Percentiles rank a stretch among this genome's conserved stretches.
These are phyloP conservation scores for Dactylorhiza incarnata DNA, from an alignment of 106 monocot species.

Conservation along the genomic window DNA sequence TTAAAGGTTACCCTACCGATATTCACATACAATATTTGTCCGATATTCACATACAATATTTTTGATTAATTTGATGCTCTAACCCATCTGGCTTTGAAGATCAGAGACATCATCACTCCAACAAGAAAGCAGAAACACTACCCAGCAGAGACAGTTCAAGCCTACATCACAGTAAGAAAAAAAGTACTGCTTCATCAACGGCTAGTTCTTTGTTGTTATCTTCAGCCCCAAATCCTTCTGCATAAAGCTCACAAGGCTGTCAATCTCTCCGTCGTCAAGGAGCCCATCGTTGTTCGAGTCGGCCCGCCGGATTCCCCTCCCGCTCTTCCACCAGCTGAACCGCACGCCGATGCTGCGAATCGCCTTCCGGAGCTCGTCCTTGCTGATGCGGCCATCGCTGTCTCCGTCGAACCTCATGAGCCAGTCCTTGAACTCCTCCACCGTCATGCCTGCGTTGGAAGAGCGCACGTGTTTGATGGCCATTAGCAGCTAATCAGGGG, in stretches of 20 bases:
- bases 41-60: no score
- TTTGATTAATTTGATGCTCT: no score
- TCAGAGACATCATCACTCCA: no score
- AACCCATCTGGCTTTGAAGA: no score
- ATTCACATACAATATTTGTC: no score
- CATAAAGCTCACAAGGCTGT: constrained; percentile 2
- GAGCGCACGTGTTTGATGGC: constrained; percentile 8
- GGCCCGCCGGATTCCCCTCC: background rate
- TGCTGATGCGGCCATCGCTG: constrained; percentile 16
- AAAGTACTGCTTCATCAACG: background rate
- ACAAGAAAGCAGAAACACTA: no score
- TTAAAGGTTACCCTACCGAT: no score
- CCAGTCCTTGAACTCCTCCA: constrained; percentile 19
- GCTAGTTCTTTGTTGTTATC: background rate
- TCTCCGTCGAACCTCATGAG: constrained; percentile 7
- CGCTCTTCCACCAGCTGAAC: constrained; percentile 11
- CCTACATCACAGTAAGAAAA: background rate
- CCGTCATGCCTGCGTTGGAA: background rate
- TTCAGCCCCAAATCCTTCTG: constrained; percentile 4
- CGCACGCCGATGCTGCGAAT: constrained; percentile 7
- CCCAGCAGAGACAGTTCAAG: background rate
- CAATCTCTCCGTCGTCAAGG: constrained; percentile 9
- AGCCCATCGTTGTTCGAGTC: background rate
- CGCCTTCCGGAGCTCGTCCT: constrained; percentile 8
- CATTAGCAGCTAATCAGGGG: background rate